Percentiles rank a stretch among this genome's conserved stretches.
phyloP scores from a whole-genome alignment of 179 eudicot genomes.

The Silene noctiflora region DNA sequence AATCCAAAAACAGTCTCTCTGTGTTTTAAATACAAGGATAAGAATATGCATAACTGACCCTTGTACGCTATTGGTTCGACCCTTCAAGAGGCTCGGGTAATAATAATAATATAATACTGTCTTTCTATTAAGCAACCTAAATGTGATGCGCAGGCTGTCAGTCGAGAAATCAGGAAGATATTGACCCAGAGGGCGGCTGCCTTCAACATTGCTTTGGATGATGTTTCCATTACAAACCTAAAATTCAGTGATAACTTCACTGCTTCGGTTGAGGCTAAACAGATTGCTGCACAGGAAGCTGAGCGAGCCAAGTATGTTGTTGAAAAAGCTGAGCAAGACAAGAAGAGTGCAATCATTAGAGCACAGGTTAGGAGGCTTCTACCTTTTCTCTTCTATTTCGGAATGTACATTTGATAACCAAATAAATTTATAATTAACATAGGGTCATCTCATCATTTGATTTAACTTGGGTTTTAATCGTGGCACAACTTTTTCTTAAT shows the following conservation, averaged over 20 bases:
- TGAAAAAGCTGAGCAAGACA: conserved; percentile 87
- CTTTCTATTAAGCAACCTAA: too few relatives aligned
- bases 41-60: too few relatives aligned
- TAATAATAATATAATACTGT: too few relatives aligned
- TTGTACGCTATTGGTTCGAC: too few relatives aligned
- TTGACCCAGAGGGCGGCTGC: conserved; percentile 56
- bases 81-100: too few relatives aligned
- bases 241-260: conserved; percentile 66
- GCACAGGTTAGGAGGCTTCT: conserved; percentile 49
- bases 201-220: conserved; percentile 64
- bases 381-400: background rate
- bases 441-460: too few relatives aligned
- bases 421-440: too few relatives aligned
- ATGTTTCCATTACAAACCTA: conserved; percentile 63
- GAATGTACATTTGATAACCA: background rate
- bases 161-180: conserved; percentile 55
- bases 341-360: conserved; percentile 58
- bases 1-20: too few relatives aligned
- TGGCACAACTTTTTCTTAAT: too few relatives aligned
- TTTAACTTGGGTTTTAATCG: too few relatives aligned
- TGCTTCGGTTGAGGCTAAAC: conserved; percentile 74
- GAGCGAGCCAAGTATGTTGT: conserved; percentile 81
- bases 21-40: too few relatives aligned
- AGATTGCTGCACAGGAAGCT: conserved; percentile 81
- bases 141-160: conserved; percentile 44